Percentiles rank a stretch among this genome's conserved stretches.
Evolutionary conservation across 257 asterid species (phyloP).

Genomic region (Solanum sejunctum): DNA sequence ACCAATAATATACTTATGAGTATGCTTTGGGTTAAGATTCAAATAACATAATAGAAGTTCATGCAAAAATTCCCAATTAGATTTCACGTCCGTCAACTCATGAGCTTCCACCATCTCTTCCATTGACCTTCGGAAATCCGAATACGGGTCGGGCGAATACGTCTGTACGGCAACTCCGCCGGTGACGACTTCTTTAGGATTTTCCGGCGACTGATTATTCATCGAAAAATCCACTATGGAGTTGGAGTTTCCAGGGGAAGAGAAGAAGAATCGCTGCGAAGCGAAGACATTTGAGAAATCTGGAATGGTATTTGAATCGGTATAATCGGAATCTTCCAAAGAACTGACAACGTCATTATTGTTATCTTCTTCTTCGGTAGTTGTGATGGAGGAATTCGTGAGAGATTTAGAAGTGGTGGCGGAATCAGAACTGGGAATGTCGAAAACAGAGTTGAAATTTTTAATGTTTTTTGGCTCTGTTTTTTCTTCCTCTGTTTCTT

Average conservation of each 20-base stretch:
- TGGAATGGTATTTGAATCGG: slow-evolving; percentile 15
- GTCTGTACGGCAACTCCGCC: slow-evolving; percentile 60
- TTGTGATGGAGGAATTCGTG: slow-evolving; percentile 16
- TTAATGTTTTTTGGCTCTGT: slow-evolving; percentile 10
- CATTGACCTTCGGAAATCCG: slow-evolving; percentile 64
- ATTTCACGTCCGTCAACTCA: slow-evolving; percentile 15
- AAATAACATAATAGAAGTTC: slow-evolving; percentile 62
- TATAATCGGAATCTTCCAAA: slow-evolving; percentile 16
- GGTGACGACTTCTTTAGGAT: slow-evolving; percentile 1
- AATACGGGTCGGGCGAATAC: slow-evolving; percentile 54
- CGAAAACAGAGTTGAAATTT: slow-evolving; percentile 45
- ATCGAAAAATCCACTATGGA: slow-evolving; percentile 39
- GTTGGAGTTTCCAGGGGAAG: slow-evolving; percentile 72
- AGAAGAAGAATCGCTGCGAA: slow-evolving; percentile 71
- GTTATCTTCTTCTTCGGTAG: not conserved
- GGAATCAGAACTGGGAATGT: slow-evolving; percentile 24
- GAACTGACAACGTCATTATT: slow-evolving; percentile 8
- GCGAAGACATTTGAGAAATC: slow-evolving; percentile 58
- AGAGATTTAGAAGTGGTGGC: slow-evolving; percentile 32
- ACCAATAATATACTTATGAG: slow-evolving; percentile 51
- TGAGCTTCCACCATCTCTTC: slow-evolving; percentile 69
- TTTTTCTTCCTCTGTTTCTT: slow-evolving; percentile 9
- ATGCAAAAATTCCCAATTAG: slow-evolving; percentile 50
- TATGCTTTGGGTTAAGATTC: slow-evolving; percentile 46
- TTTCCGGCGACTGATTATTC: not conserved